phyloP scores from a whole-genome alignment of 148 eudicot species.

The Chenopodium suecicum region DNA sequence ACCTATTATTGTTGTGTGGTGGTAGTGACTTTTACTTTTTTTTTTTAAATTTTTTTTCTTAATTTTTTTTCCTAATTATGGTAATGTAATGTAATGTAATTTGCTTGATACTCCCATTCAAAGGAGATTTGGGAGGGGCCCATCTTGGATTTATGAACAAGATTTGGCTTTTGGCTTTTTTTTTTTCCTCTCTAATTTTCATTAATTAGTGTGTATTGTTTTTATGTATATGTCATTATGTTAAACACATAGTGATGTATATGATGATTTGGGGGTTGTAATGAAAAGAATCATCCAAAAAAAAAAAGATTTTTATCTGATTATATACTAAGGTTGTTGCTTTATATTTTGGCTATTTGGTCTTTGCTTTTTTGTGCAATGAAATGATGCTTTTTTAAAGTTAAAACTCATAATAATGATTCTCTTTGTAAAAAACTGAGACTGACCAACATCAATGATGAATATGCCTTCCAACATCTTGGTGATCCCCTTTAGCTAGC shows the following conservation, averaged over 20 bases:
- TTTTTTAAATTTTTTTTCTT: conserved; percentile 11
- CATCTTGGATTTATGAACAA: conserved; percentile 40
- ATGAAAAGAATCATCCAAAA: conserved; percentile 23
- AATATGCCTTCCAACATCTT: conserved; percentile 10
- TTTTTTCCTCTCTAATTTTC: neutral
- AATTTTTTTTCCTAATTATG: conserved; percentile 10
- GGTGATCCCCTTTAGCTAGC: conserved; percentile 20
- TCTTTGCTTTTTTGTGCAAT: conserved; percentile 29
- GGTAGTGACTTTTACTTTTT: conserved; percentile 32
- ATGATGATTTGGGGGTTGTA: conserved; percentile 22
- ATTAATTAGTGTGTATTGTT: conserved; percentile 6
- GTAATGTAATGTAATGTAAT: conserved; percentile 25
- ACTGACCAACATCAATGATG: conserved; percentile 32
- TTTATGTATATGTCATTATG: conserved; percentile 25
- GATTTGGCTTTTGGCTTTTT: conserved; percentile 26
- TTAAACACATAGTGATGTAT: conserved; percentile 18
- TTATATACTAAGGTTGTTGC: conserved; percentile 13
- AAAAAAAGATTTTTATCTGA: conserved; percentile 21
- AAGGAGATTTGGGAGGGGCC: conserved; percentile 43
- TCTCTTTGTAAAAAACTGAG: conserved; percentile 12
- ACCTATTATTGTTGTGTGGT: conserved; percentile 24
- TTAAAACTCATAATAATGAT: conserved; percentile 7
- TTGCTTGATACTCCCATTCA: conserved; percentile 39
- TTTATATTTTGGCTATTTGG: conserved; percentile 26
- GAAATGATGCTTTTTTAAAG: conserved; percentile 30